phyloP scores from a whole-genome alignment of 2,329 filamentous ascomycete genomes.

The Thermomyces lanuginosus region DNA sequence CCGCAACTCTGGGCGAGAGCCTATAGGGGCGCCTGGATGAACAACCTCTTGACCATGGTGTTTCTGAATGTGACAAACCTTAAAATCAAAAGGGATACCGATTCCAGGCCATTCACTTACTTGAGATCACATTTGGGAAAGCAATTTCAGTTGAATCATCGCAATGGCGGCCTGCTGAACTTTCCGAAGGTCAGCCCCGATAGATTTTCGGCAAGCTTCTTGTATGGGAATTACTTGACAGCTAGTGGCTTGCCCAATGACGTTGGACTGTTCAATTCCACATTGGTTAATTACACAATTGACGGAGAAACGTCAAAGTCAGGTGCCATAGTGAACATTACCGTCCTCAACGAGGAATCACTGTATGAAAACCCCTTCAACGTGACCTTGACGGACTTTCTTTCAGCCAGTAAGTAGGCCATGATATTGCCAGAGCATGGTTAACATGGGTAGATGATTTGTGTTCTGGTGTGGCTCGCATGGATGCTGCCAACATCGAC shows the following conservation, averaged over 20 bases:
- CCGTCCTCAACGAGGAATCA: background rate
- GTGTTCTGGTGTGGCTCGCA: constrained; percentile 6
- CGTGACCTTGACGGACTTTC: background rate
- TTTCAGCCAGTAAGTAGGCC: no score
- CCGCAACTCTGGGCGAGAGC: constrained; percentile 16
- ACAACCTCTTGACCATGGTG: constrained; percentile 26
- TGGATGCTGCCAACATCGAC: constrained; percentile 26
- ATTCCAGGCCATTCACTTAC: constrained; percentile 1
- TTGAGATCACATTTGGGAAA: constrained; percentile 20
- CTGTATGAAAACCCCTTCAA: constrained; percentile 1
- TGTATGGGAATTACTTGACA: no score
- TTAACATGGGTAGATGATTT: no score
- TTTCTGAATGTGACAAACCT: constrained; percentile 26
- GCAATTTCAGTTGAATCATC: constrained; percentile 18
- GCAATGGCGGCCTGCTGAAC: no score
- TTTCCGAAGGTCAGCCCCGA: no score
- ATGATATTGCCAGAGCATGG: constrained; percentile 1
- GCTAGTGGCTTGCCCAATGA: no score
- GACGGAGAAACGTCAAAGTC: no score
- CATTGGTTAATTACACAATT: no score
- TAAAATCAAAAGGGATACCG: constrained; percentile 8
- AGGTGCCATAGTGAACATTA: no score
- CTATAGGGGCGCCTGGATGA: constrained; percentile 29
- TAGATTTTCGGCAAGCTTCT: no score
- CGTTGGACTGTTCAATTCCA: no score